Base-by-base conservation (phyloP, 2,329 filamentous ascomycete species). In the Fusarium nygamai region DNA sequence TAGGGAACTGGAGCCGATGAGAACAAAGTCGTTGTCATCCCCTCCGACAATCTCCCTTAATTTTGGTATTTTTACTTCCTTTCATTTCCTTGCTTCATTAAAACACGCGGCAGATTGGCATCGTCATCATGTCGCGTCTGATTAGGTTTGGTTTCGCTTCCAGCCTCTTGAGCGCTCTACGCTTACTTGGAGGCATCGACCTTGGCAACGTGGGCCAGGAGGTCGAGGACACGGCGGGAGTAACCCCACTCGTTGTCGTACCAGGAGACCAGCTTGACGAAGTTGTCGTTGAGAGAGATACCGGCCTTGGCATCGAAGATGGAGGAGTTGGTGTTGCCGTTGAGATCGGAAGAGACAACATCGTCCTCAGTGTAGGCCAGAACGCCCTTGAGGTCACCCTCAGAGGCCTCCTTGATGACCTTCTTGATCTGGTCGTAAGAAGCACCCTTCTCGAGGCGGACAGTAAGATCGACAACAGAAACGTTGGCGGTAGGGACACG, bases 181-280 rank as follows among this genome's bases (percentile, higher is more conserved):
- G 67, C 76, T 83, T 86, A 88, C 80, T 89, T 86, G 83, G 84
- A 82, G 81, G 83, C 89, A 81, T 95, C 93, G 76, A 92, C 92
- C 89, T 94, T 93, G 86, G 93, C 88, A 81, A 95, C 90, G 89
- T 95, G 93, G 86, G 89, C 88, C 84, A 91, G 84, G 81, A 96
- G 93, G 87, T 96, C 93, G 79, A 95, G 88, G 82, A 95, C 93
- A 91, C 93, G 96, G 89, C 95, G 95, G 86, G 94, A 97, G 93
- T 99, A 98, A 83, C 95, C 96, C 95, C 95, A 98, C 92, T 98
- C 96, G 91, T 98, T 98, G 91, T 98, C 95, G 88, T 98, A 98
- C 96, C 96, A 98, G 82, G 92, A 92, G 85, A 98, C 93, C 74
- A 99, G 91, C 93, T 99, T 99, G 91, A 98, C 92, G 86, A 98